Conservation (phyloP, 164 flowering plant genomes). For the Chloranthus sessilifolius region DNA sequence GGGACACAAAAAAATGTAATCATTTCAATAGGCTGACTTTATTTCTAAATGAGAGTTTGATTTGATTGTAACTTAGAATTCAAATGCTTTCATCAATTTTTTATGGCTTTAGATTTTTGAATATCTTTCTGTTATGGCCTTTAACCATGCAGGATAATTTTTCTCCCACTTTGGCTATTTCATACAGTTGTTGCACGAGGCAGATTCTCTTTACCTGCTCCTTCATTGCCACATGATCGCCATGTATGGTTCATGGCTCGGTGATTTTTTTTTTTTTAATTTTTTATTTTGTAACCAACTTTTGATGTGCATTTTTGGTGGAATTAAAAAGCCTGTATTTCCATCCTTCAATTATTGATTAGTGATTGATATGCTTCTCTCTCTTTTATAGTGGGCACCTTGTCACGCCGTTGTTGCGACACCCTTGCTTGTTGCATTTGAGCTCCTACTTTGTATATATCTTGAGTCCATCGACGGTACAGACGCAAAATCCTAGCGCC, state of each 20-base stretch:
- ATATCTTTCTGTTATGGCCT: background rate
- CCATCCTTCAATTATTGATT: slow-evolving; percentile 2
- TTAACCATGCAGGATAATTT: slow-evolving; percentile 50
- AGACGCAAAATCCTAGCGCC: no score
- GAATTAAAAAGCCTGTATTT: background rate
- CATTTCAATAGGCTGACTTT: no score
- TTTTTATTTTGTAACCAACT: background rate
- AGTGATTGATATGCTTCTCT: slow-evolving; percentile 7
- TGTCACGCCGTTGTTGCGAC: slow-evolving; percentile 87
- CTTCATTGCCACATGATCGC: slow-evolving; percentile 80
- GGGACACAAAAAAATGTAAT: no score
- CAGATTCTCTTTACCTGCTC: slow-evolving; percentile 91
- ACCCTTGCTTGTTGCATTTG: slow-evolving; percentile 83
- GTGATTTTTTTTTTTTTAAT: background rate
- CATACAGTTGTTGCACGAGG: slow-evolving; percentile 84
- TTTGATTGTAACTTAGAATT: background rate
- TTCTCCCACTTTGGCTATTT: slow-evolving; percentile 80
- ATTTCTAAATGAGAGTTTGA: background rate
- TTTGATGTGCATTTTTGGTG: background rate
- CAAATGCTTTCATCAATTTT: no score
- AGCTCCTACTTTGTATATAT: slow-evolving; percentile 83
- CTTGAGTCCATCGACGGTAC: slow-evolving; percentile 79
- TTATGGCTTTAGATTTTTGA: background rate
- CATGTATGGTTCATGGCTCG: slow-evolving; percentile 42
- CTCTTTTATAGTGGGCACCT: slow-evolving; percentile 85